These are phyloP conservation scores for Agrostemma githago DNA, from an alignment of 148 eudicot species.

Conservation along the genomic window DNA sequence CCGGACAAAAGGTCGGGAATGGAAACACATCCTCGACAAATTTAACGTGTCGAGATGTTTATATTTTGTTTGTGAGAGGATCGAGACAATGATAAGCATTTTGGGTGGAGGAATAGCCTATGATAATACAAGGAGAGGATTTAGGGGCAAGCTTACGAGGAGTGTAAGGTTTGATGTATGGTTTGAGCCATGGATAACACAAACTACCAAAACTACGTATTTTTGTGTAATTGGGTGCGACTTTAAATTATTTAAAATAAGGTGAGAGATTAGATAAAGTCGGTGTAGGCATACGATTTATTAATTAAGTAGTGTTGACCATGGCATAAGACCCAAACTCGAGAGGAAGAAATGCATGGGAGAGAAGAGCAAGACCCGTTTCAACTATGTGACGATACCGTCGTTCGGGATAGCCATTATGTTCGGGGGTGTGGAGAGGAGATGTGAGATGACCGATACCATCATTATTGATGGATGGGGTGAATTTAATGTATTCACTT, in stretches of 20 bases:
- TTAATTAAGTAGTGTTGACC: not conserved
- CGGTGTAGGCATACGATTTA: not conserved
- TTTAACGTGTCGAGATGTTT: conserved; percentile 7
- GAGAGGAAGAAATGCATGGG: not conserved
- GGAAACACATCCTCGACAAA: not conserved
- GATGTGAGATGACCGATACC: not conserved
- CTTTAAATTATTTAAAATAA: not conserved
- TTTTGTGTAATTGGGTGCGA: not conserved
- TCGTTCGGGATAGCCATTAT: not conserved
- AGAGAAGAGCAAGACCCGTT: not conserved
- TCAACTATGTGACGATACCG: not conserved
- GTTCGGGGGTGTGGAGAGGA: not conserved
- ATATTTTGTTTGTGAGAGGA: not conserved
- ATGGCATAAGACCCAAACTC: not conserved
- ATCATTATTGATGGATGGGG: not conserved
- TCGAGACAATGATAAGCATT: conserved; percentile 8
- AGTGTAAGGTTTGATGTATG: not conserved
- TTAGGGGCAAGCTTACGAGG: not conserved
- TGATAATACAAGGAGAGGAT: not conserved
- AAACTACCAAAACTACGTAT: conserved; percentile 2
- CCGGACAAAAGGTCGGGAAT: not conserved
- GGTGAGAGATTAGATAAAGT: not conserved
- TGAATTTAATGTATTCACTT: not conserved
- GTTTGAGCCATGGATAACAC: conserved; percentile 9
- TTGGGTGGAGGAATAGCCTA: not conserved